A percentile compares a stretch with the other conserved stretches of the same genome.
These are phyloP conservation scores for Davidsoniella eucalypti DNA, from an alignment of 2,329 filamentous ascomycete species.

Conservation along the genomic window DNA sequence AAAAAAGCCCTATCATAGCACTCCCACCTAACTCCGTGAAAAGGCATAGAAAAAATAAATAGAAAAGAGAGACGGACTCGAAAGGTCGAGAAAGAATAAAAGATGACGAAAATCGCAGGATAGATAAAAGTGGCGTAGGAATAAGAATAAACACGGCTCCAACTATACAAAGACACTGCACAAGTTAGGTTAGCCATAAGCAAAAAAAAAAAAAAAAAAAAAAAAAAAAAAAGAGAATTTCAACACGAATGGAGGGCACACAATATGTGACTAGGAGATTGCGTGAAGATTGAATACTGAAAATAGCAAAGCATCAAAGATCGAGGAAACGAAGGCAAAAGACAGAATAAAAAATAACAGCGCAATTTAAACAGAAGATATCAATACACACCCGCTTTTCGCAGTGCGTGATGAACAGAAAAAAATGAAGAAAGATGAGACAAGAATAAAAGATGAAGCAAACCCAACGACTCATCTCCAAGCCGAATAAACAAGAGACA, in stretches of 20 bases:
- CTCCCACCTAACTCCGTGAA: neutral
- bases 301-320: constrained; percentile 1
- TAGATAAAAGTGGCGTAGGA: too few relatives aligned
- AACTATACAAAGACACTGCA: too few relatives aligned
- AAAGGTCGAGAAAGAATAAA: too few relatives aligned
- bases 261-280: too few relatives aligned
- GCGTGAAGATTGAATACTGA: too few relatives aligned
- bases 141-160: too few relatives aligned
- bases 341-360: neutral
- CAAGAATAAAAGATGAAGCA: constrained; percentile 4
- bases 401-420: constrained; percentile 1
- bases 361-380: neutral
- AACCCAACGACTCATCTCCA: neutral
- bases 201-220: too few relatives aligned
- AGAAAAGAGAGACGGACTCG: neutral
- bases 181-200: too few relatives aligned
- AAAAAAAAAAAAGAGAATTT: too few relatives aligned
- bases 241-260: too few relatives aligned
- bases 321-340: neutral
- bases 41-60: constrained; percentile 1
- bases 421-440: constrained; percentile 1
- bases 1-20: too few relatives aligned
- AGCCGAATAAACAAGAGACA: constrained; percentile 9
- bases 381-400: neutral
- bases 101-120: too few relatives aligned